Base-by-base conservation (phyloP, 768 basidiomycete genomes). In the Hortiboletus campestris region DNA sequence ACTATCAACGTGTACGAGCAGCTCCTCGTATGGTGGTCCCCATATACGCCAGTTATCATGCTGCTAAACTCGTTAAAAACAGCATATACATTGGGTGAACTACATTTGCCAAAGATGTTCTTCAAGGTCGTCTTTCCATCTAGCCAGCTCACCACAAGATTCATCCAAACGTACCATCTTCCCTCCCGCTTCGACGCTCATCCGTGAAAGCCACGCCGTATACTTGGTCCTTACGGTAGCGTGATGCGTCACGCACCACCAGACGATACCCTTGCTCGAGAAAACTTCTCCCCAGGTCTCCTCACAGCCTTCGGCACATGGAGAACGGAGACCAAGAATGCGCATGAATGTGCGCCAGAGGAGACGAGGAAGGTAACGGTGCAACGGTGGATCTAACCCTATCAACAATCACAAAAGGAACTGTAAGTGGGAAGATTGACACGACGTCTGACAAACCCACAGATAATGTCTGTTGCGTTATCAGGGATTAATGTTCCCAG, bases 371-470 rank as follows among this genome's bases (percentile, higher is more conserved):
- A 88, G 75, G 70, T 88, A 88, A 11, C 81, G 67, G 10, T 72
- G 17, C 34, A 88, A 70, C 13, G 86, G 87, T 9, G 85, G 85
- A 59, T 88, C 85, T 20, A 88, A 72, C 87, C 87, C 86, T 88
- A 36, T 58, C 8, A 9, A 31, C 7, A 3, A 31, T 16, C 16
- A 19, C 39, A 57, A 28, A n/a, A 9, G 8, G 6, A 28, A 14
- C 7, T 20, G 45, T 62, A 20, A 51, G 42, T 22, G 32, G 13
- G 8, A 19, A 43, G 25, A 19, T 38, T 35, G 16, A n/a, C 12
- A 20, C 36, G 2, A 38, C 43, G 10, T 28, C 35, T 16, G 49
- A 19, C 36, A 31, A n/a, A 70, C 76, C 44, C 54, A 84, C 84
- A 85, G 20, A 85, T 76, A 9, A 80, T 62, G 62, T 84, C 82